These are phyloP conservation scores for Pseudocercospora ulei DNA, from an alignment of 2,329 filamentous ascomycete genomes.

Conservation along the genomic window DNA sequence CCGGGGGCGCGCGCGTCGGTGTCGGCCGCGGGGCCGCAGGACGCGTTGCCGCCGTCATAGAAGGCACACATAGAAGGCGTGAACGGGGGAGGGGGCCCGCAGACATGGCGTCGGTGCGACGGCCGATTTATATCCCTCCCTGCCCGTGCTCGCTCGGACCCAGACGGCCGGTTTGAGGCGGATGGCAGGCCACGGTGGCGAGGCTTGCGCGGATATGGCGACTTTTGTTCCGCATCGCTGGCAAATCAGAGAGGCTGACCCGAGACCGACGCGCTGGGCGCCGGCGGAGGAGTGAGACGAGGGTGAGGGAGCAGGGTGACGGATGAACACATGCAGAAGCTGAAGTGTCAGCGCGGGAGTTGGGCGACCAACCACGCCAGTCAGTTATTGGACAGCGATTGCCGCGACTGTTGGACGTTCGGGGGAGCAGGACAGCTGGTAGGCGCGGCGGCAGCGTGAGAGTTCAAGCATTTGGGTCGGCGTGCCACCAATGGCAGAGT, in stretches of 20 bases:
- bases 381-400: constrained; percentile 3
- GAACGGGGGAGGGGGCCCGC: too few species aligned
- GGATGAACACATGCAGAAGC: background rate
- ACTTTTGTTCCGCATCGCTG: constrained; percentile 7
- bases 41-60: constrained; percentile 19
- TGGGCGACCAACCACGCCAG: background rate
- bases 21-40: constrained; percentile 18
- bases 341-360: constrained; percentile 6
- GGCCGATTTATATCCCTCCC: constrained; percentile 13
- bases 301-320: constrained; percentile 4
- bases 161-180: constrained; percentile 1
- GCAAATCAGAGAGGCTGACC: constrained; percentile 4
- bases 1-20: constrained; percentile 17
- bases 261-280: constrained; percentile 1
- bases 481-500: background rate
- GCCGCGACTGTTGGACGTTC: background rate
- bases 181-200: constrained; percentile 6
- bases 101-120: constrained; percentile 11
- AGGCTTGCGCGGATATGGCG: constrained; percentile 1
- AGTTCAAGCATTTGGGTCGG: constrained; percentile 3
- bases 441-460: constrained; percentile 3
- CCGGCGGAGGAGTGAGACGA: constrained; percentile 1
- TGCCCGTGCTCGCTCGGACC: background rate
- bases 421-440: constrained; percentile 3
- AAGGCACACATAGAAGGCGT: constrained; percentile 23